phyloP scores from a whole-genome alignment of 139 green algal species.

The Raphidocelis subcapitata region DNA sequence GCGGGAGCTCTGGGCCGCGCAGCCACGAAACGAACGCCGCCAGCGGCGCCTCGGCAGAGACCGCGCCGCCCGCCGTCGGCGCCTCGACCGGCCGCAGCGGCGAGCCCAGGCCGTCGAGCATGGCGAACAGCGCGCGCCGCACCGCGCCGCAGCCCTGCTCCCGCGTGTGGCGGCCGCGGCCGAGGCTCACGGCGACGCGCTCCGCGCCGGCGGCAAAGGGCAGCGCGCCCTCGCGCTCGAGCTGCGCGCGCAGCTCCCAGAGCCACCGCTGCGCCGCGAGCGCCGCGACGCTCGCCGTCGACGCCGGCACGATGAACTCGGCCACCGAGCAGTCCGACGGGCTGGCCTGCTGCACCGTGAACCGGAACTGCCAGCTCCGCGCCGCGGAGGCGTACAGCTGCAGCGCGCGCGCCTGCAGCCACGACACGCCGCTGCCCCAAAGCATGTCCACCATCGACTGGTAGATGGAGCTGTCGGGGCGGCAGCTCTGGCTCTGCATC shows the following conservation, averaged over 20 bases:
- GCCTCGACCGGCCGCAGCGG: conserved; percentile 7
- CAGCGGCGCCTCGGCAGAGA: conserved; percentile 27
- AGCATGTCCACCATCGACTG: conserved; percentile 54
- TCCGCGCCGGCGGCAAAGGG: conserved; percentile 14
- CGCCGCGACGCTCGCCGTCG: conserved; percentile 48
- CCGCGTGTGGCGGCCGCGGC: conserved; percentile 28
- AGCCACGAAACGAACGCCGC: conserved; percentile 34
- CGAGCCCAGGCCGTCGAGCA: conserved; percentile 31
- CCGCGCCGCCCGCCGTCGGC: not conserved
- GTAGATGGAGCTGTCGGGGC: conserved; percentile 41
- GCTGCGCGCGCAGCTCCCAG: conserved; percentile 16
- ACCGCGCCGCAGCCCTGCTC: conserved; percentile 25
- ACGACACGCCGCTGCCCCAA: conserved; percentile 57
- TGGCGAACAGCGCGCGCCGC: conserved; percentile 32
- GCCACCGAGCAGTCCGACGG: conserved; percentile 1
- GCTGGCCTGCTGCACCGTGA: conserved; percentile 43
- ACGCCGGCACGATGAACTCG: conserved; percentile 48
- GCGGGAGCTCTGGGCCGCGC: conserved; percentile 31
- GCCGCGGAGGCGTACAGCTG: conserved; percentile 39
- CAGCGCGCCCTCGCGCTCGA: conserved; percentile 22
- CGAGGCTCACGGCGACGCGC: conserved; percentile 30
- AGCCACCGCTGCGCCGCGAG: conserved; percentile 55
- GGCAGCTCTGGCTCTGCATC: conserved; percentile 58
- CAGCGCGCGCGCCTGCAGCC: conserved; percentile 50
- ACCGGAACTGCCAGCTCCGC: conserved; percentile 36